Conservation (phyloP, 2,329 filamentous ascomycete genomes). For the Shiraia sp. region DNA sequence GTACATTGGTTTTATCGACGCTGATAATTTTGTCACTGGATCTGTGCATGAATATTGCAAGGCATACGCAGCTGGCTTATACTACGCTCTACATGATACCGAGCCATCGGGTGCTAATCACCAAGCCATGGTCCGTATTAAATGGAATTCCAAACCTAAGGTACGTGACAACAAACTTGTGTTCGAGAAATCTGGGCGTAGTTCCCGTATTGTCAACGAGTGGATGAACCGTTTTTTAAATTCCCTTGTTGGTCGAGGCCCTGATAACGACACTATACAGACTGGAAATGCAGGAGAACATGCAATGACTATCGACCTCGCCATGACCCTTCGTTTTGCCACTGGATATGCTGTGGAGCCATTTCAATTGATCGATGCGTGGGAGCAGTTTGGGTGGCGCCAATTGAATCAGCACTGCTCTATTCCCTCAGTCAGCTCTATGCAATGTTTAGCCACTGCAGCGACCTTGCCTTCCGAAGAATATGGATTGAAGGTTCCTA, state of each 20-base stretch:
- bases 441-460: no score
- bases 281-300: slow-evolving; percentile 23
- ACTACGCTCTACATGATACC: slow-evolving; percentile 5
- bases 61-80: slow-evolving; percentile 16
- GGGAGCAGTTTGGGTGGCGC: slow-evolving; percentile 6
- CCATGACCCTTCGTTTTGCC: slow-evolving; percentile 15
- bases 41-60: slow-evolving; percentile 23
- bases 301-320: slow-evolving; percentile 17
- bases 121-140: slow-evolving; percentile 20
- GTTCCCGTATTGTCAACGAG: slow-evolving; percentile 16
- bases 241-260: neutral
- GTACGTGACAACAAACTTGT: slow-evolving; percentile 11
- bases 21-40: slow-evolving; percentile 18
- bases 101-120: neutral
- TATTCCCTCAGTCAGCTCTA: neutral
- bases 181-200: slow-evolving; percentile 12
- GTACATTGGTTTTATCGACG: slow-evolving; percentile 20
- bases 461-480: no score
- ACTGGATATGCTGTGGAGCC: slow-evolving; percentile 21
- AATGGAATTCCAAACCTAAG: slow-evolving; percentile 23
- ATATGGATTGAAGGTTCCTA: neutral
- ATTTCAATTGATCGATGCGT: slow-evolving; percentile 14
- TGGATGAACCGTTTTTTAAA: slow-evolving; percentile 16
- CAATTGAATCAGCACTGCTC: neutral
- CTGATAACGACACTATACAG: neutral